Conservation (phyloP, 2,329 filamentous ascomycete species). For the Fusarium pseudonygamai region DNA sequence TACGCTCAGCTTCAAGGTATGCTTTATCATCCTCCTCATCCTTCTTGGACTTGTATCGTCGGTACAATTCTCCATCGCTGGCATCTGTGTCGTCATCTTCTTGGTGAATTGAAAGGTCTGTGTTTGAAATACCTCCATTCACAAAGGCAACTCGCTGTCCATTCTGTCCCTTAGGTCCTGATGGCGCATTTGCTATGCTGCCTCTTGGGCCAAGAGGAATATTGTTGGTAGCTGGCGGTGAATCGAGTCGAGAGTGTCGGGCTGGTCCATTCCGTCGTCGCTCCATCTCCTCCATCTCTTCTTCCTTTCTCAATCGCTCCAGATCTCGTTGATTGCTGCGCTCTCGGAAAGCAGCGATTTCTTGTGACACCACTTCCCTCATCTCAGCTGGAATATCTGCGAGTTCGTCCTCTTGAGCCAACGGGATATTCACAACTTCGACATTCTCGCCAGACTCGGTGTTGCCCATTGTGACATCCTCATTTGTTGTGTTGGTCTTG, state of each 20-base stretch:
- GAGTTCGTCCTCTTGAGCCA: constrained; percentile 89
- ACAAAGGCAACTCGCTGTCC: constrained; percentile 78
- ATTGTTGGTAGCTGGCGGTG: constrained; percentile 72
- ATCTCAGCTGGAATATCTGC: constrained; percentile 96
- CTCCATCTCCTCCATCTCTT: constrained; percentile 91
- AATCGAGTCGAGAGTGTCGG: constrained; percentile 74
- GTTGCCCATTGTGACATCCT: constrained; percentile 76
- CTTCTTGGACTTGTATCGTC: constrained; percentile 74
- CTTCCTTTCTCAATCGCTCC: constrained; percentile 86
- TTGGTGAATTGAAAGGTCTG: constrained; percentile 63
- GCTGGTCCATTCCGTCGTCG: constrained; percentile 73
- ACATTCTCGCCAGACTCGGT: constrained; percentile 70
- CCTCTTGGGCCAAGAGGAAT: constrained; percentile 50
- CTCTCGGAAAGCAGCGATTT: constrained; percentile 94
- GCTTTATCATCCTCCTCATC: constrained; percentile 80
- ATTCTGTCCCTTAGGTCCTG: constrained; percentile 71
- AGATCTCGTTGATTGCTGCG: constrained; percentile 88
- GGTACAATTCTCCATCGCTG: constrained; percentile 85
- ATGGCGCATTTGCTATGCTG: constrained; percentile 78
- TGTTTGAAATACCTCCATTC: constrained; percentile 77
- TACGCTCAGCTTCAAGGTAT: constrained; percentile 85
- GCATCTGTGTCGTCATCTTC: constrained; percentile 91
- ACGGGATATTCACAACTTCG: constrained; percentile 89
- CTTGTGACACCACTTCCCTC: constrained; percentile 91
- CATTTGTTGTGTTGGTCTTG: constrained; percentile 55